Evolutionary conservation across 495 filamentous ascomycete genomes (phyloP).

Genomic region (Aspergillus biplanus): DNA sequence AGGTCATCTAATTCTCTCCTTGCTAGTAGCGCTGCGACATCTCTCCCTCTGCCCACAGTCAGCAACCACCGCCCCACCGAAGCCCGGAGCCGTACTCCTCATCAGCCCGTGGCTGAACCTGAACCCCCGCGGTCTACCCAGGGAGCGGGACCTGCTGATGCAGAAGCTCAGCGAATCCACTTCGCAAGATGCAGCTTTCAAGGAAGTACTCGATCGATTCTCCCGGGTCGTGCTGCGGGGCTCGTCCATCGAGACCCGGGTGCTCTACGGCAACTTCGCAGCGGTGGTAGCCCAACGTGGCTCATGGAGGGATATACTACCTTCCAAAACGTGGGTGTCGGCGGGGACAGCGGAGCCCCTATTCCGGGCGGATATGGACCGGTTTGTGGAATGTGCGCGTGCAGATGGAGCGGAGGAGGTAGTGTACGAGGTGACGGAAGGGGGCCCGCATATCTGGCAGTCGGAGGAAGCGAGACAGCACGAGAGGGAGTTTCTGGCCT

Average conservation of each 20-base stretch:
- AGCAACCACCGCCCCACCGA: background rate
- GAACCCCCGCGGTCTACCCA: slow-evolving; percentile 7
- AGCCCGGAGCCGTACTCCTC: slow-evolving; percentile 13
- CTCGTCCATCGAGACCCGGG: background rate
- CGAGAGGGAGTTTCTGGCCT: slow-evolving; percentile 10
- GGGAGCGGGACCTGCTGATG: background rate
- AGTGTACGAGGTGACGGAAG: slow-evolving; percentile 14
- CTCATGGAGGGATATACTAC: slow-evolving; percentile 16
- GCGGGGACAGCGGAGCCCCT: slow-evolving; percentile 17
- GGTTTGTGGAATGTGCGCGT: slow-evolving; percentile 15
- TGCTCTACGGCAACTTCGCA: slow-evolving; percentile 10
- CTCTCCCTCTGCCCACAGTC: background rate
- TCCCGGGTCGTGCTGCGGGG: slow-evolving; percentile 5
- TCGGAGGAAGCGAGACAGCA: slow-evolving; percentile 16
- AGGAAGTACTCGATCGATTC: slow-evolving; percentile 12
- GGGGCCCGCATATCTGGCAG: slow-evolving; percentile 16
- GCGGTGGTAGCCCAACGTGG: slow-evolving; percentile 9
- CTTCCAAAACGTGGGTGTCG: slow-evolving; percentile 16
- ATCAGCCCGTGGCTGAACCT: slow-evolving; percentile 20
- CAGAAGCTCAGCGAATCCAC: background rate
- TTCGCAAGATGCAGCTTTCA: slow-evolving; percentile 8
- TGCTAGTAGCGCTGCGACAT: slow-evolving; percentile 6
- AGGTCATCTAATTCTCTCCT: slow-evolving; percentile 15
- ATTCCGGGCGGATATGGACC: slow-evolving; percentile 16
- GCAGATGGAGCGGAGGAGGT: slow-evolving; percentile 16